Evolutionary conservation across 2,329 filamentous ascomycete species (phyloP).

Genomic region (Ophiocordyceps unilateralis): DNA sequence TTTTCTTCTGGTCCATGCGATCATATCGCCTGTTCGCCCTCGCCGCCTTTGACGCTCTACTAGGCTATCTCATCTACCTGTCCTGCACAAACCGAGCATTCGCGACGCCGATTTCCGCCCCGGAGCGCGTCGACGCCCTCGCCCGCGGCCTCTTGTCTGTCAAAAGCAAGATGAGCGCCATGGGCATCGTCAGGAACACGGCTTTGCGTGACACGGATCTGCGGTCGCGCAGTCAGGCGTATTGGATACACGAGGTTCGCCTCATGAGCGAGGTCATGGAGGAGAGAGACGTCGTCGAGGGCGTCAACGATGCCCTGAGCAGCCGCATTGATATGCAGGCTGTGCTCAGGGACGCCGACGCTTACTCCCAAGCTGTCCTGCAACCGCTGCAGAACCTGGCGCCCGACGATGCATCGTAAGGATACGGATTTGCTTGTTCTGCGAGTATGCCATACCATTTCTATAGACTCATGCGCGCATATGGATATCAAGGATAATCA

Average conservation of each 20-base stretch:
- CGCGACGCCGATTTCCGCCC: slow-evolving; percentile 38
- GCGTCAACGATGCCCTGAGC: slow-evolving; percentile 49
- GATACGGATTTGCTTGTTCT: slow-evolving; percentile 4
- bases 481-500: neutral
- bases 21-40: slow-evolving; percentile 46
- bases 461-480: neutral
- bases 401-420: slow-evolving; percentile 1
- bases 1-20: slow-evolving; percentile 54
- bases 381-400: slow-evolving; percentile 12
- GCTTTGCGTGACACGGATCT: slow-evolving; percentile 56
- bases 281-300: slow-evolving; percentile 56
- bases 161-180: slow-evolving; percentile 51
- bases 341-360: slow-evolving; percentile 46
- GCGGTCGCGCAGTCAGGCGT: slow-evolving; percentile 46
- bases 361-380: slow-evolving; percentile 32
- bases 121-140: slow-evolving; percentile 47
- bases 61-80: slow-evolving; percentile 55
- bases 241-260: slow-evolving; percentile 66
- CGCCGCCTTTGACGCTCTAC: slow-evolving; percentile 41
- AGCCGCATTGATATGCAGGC: slow-evolving; percentile 44
- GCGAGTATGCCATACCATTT: neutral
- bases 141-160: slow-evolving; percentile 39
- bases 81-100: slow-evolving; percentile 69
- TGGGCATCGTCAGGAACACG: slow-evolving; percentile 67
- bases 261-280: slow-evolving; percentile 62